These are phyloP conservation scores for Nematodospora valgi DNA, from an alignment of 805 yeast genomes.

Conservation along the genomic window DNA sequence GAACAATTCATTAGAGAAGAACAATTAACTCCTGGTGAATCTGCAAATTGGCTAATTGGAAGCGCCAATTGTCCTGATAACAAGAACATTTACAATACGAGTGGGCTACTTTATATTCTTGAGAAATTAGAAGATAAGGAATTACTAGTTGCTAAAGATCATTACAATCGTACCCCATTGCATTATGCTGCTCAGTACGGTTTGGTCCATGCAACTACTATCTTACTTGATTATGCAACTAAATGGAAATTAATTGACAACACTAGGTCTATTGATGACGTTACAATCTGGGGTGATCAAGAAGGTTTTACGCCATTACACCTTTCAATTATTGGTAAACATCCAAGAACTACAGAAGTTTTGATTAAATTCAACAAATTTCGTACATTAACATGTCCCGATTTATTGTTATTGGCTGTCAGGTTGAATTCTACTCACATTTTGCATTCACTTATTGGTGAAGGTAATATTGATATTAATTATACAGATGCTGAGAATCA, in stretches of 20 bases:
- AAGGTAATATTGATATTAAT: constrained; percentile 62
- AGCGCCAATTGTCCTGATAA: constrained; percentile 36
- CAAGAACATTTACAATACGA: constrained; percentile 27
- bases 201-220: constrained; percentile 55
- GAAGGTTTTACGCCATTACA: constrained; percentile 82
- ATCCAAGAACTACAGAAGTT: constrained; percentile 68
- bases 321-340: constrained; percentile 76
- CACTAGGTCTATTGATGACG: constrained; percentile 51
- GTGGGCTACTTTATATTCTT: constrained; percentile 59
- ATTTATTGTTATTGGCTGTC: constrained; percentile 63
- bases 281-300: constrained; percentile 65
- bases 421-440: constrained; percentile 61
- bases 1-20: constrained; percentile 38
- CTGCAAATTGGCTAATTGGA: constrained; percentile 49
- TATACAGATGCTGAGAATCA: constrained; percentile 54
- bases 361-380: constrained; percentile 47
- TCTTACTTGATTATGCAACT: constrained; percentile 53
- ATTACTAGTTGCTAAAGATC: constrained; percentile 62
- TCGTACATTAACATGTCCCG: constrained; percentile 47
- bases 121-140: constrained; percentile 35
- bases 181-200: constrained; percentile 92
- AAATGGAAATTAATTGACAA: constrained; percentile 58
- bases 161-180: constrained; percentile 76
- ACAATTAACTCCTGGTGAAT: constrained; percentile 33
- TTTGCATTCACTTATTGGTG: constrained; percentile 48